Conservation (phyloP, 768 basidiomycete genomes). For the Kwoniella bestiolae region DNA sequence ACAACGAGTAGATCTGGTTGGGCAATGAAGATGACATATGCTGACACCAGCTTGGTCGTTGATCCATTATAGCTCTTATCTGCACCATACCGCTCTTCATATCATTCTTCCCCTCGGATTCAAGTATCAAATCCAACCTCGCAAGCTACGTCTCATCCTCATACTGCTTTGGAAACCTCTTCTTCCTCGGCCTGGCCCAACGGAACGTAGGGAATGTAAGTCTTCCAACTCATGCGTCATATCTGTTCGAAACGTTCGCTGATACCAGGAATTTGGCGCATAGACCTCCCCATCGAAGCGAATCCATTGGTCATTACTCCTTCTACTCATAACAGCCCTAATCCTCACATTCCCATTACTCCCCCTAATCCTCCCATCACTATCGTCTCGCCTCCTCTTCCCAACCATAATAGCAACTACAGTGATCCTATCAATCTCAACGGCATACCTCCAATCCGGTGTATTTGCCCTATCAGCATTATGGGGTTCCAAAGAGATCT, state of each 20-base stretch:
- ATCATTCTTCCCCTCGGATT: slow-evolving; percentile 66
- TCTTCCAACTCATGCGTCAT: no score
- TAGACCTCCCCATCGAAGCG: slow-evolving; percentile 43
- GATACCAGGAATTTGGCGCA: neutral
- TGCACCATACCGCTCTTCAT: slow-evolving; percentile 83
- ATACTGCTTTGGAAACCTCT: slow-evolving; percentile 69
- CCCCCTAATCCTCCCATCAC: slow-evolving; percentile 69
- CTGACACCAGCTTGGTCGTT: neutral
- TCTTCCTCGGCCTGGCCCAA: slow-evolving; percentile 70
- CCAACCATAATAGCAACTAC: slow-evolving; percentile 70
- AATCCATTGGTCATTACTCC: slow-evolving; percentile 42
- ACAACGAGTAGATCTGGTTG: neutral
- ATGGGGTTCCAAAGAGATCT: slow-evolving; percentile 74
- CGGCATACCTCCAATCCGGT: slow-evolving; percentile 76
- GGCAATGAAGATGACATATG: neutral
- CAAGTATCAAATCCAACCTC: slow-evolving; percentile 66
- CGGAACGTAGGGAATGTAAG: slow-evolving; percentile 57
- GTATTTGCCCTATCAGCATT: slow-evolving; percentile 79
- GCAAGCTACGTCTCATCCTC: slow-evolving; percentile 69
- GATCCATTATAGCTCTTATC: slow-evolving; percentile 68
- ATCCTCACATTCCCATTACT: slow-evolving; percentile 63
- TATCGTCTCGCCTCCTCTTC: slow-evolving; percentile 66
- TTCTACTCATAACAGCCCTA: slow-evolving; percentile 64
- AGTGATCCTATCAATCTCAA: slow-evolving; percentile 65
- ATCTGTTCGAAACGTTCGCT: neutral